These are phyloP conservation scores for Sclerotinia spermophila DNA, from an alignment of 2,329 filamentous ascomycete species.

Conservation along the genomic window DNA sequence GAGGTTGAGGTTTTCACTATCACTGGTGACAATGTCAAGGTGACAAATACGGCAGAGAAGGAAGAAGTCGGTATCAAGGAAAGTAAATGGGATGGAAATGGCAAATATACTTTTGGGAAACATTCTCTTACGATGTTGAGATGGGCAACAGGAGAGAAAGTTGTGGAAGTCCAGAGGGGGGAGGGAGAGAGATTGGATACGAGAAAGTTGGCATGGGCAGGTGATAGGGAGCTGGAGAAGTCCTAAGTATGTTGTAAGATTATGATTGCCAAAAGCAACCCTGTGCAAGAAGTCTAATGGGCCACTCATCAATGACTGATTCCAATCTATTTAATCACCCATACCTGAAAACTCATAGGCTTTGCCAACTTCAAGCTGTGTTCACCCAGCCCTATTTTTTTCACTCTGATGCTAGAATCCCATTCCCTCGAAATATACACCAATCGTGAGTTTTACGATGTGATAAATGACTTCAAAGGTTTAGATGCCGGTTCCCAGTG, in stretches of 20 bases:
- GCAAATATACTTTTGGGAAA: constrained; percentile 62
- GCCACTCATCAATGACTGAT: neutral
- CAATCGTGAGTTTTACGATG: neutral
- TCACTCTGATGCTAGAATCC: too few species aligned
- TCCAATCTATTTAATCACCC: neutral
- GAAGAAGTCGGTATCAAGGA: constrained; percentile 60
- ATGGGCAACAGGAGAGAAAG: constrained; percentile 40
- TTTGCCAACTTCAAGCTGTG: neutral
- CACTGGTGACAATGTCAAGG: constrained; percentile 52
- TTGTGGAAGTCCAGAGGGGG: constrained; percentile 29
- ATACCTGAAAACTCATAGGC: neutral
- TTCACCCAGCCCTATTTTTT: neutral
- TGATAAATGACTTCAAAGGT: neutral
- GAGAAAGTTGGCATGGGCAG: constrained; percentile 33
- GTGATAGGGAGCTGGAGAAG: constrained; percentile 14
- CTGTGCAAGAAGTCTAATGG: too few species aligned
- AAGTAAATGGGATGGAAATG: constrained; percentile 60
- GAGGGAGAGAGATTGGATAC: constrained; percentile 29
- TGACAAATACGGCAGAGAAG: constrained; percentile 59
- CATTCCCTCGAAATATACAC: neutral
- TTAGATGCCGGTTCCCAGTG: neutral
- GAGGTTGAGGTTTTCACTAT: constrained; percentile 61
- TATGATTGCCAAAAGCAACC: neutral
- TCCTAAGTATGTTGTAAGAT: neutral
- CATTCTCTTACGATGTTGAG: constrained; percentile 67